Base-by-base conservation (phyloP, 1,284 basidiomycete species). In the Marasmius fiardii region DNA sequence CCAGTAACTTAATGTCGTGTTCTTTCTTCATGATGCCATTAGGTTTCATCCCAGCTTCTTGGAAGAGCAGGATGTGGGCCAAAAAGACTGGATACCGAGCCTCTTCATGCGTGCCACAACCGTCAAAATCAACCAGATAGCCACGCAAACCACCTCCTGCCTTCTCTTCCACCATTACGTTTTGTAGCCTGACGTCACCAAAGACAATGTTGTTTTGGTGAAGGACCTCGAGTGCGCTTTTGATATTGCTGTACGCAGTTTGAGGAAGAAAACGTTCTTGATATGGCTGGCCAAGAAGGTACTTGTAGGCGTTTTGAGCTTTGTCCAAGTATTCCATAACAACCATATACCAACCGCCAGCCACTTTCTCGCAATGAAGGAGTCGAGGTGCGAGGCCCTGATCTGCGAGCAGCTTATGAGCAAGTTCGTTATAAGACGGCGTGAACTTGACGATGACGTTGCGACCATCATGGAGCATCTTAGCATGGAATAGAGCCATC, bases 261-360 rank as follows among this genome's bases (percentile, higher is more conserved):
- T 4, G 34, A 12, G 58, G 58, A 1, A 59, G 20, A n/a, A 14
- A 21, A 4, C 4, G 6, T 12, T 4, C 37, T 20, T 8, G 37
- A n/a, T n/a, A n/a, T n/a, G n/a, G n/a, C 0, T 21, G 41, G 7
- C n/a, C 16, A 6, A 5, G 3, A 14, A 31, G 39, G 28, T n/a
- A 20, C 21, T 16, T 28, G 35, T 28, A 33, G 28, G 14, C 16
- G 8, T 53, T 56, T 1, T 41, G 57, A 2, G 1, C 20, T 33
- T 56, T 56, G 6, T 31, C 44, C 23, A 60, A n/a, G 18, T 53
- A 49, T 26, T 57, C 53, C 58, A 60, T 60, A 14, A 60, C 56
- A 1, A 47, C n/a, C 58, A 60, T 60, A 21, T 14, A 16, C 7
- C 49, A 37, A 8, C 58, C 58, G 20, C 59, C 57, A 8, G 34